These are phyloP conservation scores for Pugionium dolabratum DNA, from an alignment of 345 rosid species.

Conservation along the genomic window DNA sequence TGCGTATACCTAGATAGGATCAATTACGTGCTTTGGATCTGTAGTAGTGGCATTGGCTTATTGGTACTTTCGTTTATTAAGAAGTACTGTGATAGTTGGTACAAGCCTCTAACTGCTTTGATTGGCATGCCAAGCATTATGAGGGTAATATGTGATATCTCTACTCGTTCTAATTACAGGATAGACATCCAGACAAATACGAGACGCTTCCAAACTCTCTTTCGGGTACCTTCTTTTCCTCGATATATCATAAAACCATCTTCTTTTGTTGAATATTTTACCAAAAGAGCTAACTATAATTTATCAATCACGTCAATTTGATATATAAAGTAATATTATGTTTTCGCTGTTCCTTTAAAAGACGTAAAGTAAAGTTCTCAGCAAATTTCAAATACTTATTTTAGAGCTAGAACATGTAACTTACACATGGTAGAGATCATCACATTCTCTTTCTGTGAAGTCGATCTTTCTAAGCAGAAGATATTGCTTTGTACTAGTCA, in stretches of 20 bases:
- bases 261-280: conserved; percentile 24
- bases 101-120: neutral
- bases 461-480: conserved; percentile 12
- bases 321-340: neutral
- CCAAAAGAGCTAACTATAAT: neutral
- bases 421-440: conserved; percentile 2
- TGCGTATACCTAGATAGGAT: conserved; percentile 11
- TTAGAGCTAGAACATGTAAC: conserved; percentile 5
- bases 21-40: neutral
- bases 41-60: conserved; percentile 11
- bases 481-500: neutral
- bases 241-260: conserved; percentile 3
- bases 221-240: conserved; percentile 51
- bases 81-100: conserved; percentile 7
- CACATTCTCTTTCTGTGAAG: neutral
- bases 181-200: conserved; percentile 91
- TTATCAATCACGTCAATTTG: neutral
- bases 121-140: conserved; percentile 12
- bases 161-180: conserved; percentile 49
- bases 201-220: conserved; percentile 78
- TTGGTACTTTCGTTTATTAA: neutral
- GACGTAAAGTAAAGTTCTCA: neutral
- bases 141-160: conserved; percentile 5
- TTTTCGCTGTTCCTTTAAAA: no score
- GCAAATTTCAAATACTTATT: neutral